These are phyloP conservation scores for Fomitiporia mediterranea DNA, from an alignment of 1,284 basidiomycete species.

Conservation along the genomic window DNA sequence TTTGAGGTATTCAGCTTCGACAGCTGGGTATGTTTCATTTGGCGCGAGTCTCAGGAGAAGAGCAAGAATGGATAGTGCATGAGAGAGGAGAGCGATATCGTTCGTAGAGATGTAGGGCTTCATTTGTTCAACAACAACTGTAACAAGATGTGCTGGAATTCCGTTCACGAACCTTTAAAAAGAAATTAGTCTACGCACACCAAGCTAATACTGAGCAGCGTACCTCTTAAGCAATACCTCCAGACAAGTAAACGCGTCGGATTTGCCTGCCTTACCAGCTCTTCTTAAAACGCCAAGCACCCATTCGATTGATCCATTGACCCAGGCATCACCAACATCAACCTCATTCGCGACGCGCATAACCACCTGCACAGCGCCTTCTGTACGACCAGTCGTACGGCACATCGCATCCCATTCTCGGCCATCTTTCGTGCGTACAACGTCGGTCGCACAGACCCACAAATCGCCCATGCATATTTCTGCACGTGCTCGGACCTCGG, in stretches of 20 bases:
- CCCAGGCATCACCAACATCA: constrained; percentile 70
- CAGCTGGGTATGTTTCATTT: constrained; percentile 56
- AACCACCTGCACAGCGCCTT: constrained; percentile 68
- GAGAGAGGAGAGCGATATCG: constrained; percentile 76
- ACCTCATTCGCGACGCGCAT: constrained; percentile 67
- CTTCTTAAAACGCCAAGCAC: constrained; percentile 74
- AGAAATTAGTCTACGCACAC: constrained; percentile 18
- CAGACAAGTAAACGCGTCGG: constrained; percentile 77
- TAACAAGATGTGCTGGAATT: constrained; percentile 58
- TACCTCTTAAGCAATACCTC: constrained; percentile 70
- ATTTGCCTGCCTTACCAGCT: constrained; percentile 75
- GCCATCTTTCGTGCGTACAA: constrained; percentile 52
- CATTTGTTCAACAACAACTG: constrained; percentile 66
- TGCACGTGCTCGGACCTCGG: constrained; percentile 82
- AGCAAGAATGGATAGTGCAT: constrained; percentile 67
- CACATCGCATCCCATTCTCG: constrained; percentile 83
- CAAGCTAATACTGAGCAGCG: constrained; percentile 19
- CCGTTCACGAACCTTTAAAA: constrained; percentile 54
- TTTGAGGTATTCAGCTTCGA: constrained; percentile 66
- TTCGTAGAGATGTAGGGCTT: constrained; percentile 65
- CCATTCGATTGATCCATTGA: constrained; percentile 76
- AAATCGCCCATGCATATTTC: constrained; percentile 83
- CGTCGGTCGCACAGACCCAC: constrained; percentile 81
- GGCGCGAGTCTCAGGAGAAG: constrained; percentile 70
- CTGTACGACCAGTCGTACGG: constrained; percentile 67